These are phyloP conservation scores for Xylaria polymorpha DNA, from an alignment of 2,329 filamentous ascomycete genomes.

Conservation along the genomic window DNA sequence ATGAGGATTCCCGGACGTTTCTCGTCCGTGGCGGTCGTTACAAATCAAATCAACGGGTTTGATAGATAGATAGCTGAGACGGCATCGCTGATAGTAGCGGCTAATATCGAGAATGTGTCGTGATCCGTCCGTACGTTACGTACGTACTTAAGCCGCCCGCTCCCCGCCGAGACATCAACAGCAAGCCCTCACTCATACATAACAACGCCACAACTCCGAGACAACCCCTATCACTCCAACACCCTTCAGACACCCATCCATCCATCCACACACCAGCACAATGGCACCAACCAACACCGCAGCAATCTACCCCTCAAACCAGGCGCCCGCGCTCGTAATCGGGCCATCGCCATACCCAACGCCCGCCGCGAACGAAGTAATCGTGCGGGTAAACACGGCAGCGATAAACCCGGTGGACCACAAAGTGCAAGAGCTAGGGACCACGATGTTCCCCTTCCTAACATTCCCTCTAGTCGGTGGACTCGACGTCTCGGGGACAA, in stretches of 20 bases:
- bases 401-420: conserved; percentile 52
- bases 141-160: not conserved
- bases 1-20: not conserved
- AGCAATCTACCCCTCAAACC: conserved; percentile 38
- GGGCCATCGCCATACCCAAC: conserved; percentile 34
- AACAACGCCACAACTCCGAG: too few species aligned
- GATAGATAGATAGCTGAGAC: not conserved
- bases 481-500: conserved; percentile 49
- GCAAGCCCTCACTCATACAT: not conserved
- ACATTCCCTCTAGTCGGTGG: conserved; percentile 50
- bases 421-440: conserved; percentile 44
- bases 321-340: conserved; percentile 35
- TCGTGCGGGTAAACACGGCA: conserved; percentile 48
- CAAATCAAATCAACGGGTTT: conserved; percentile 19
- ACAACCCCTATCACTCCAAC: too few species aligned
- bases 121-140: not conserved
- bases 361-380: conserved; percentile 39
- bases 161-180: not conserved
- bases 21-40: conserved; percentile 13
- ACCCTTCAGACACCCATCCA: too few species aligned
- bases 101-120: not conserved
- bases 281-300: conserved; percentile 44
- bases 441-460: conserved; percentile 38
- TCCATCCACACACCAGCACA: not conserved
- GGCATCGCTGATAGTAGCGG: not conserved